Evolutionary conservation across 2,329 filamentous ascomycete species (phyloP), one percentile per base, ranked within the genome.

Genomic region (Magnaporthiopsis rhizophila): DNA sequence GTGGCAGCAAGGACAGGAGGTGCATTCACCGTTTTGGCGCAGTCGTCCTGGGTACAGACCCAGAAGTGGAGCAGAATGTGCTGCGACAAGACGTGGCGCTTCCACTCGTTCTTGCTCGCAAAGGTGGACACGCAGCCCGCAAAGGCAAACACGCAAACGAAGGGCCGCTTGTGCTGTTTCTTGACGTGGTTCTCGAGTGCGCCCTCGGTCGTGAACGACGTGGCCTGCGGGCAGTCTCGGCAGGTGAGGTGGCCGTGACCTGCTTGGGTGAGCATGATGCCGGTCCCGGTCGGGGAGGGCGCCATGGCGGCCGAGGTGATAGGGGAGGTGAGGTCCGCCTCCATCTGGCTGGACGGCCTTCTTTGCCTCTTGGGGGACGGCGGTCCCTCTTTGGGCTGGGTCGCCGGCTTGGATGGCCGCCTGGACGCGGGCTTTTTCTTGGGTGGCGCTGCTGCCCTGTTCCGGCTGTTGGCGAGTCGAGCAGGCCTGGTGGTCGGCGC

Each of bases 71-170:
- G 80, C 64, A 88, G 84, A 28, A 97, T 80, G 72, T 98, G 94
- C 72, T 96, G 90, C 0, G 89, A 90, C 38, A 81, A 79, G 70
- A 94, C 86, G 72, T 98, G 94, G 0, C 94, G 86, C 75, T 97
- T 97, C 94, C 94, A 97, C 74, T 97, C 93, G 73, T 97, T 97
- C 78, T 96, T 97, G 69, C 83, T 88, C 3, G 84, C 82, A 71
- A 97, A 97, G 0, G 82, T 86, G 2, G 86, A 85, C 0, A 67
- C 68, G 76, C 94, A 98, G 45, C 89, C 90, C 65, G 92, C 95
- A 63, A 85, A 87, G 32, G 83, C 79, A 73, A 97, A 92, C 64
- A 91, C 86, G 75, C 94, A 98, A 24, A 81, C 79, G 71, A 93
- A 95, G 0, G 85, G 82, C 1, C 84, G 81, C 1, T 78, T 81